A percentile compares a stretch with the other conserved stretches of the same genome.
These are phyloP conservation scores for Trichoderma sp. DNA, from an alignment of 2,329 filamentous ascomycete species.

Conservation along the genomic window DNA sequence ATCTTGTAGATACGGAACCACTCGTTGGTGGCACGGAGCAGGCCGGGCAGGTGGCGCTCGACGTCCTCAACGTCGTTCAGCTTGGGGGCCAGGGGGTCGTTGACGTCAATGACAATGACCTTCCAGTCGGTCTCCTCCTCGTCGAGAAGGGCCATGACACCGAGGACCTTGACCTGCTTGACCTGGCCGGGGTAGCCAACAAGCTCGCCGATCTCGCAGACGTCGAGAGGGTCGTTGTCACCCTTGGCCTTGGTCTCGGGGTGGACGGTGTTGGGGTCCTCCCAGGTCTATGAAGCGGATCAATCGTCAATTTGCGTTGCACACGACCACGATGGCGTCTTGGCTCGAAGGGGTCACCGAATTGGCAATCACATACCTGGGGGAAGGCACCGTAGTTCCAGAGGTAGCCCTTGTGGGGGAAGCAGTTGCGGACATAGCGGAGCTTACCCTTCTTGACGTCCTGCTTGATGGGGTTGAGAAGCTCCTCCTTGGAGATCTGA, in stretches of 20 bases:
- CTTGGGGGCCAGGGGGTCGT: conserved; percentile 94
- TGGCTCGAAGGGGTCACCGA: conserved; percentile 13
- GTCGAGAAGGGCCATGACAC: conserved; percentile 98
- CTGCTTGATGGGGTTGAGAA: conserved; percentile 99
- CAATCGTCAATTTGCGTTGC: neutral
- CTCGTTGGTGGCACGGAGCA: conserved; percentile 97
- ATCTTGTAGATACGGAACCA: conserved; percentile 99
- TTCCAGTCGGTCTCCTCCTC: conserved; percentile 99
- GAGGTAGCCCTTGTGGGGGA: conserved; percentile 99
- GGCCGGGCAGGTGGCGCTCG: conserved; percentile 94
- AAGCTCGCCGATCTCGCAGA: conserved; percentile 98
- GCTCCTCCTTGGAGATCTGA: conserved; percentile 97
- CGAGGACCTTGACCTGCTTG: conserved; percentile 99
- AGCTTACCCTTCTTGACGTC: conserved; percentile 99
- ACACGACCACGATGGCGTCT: conserved; percentile 6
- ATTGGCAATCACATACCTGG: conserved; percentile 62
- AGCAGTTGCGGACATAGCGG: conserved; percentile 99
- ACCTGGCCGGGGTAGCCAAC: conserved; percentile 95
- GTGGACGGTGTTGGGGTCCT: conserved; percentile 94
- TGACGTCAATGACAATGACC: conserved; percentile 98
- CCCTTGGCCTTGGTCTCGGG: conserved; percentile 99
- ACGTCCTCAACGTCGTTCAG: conserved; percentile 99
- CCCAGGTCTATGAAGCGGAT: conserved; percentile 75
- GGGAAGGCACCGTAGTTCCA: conserved; percentile 99
- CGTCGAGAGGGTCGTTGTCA: conserved; percentile 98